phyloP scores from a whole-genome alignment of 129 eudicot species.

The Pulicaria dysenterica region DNA sequence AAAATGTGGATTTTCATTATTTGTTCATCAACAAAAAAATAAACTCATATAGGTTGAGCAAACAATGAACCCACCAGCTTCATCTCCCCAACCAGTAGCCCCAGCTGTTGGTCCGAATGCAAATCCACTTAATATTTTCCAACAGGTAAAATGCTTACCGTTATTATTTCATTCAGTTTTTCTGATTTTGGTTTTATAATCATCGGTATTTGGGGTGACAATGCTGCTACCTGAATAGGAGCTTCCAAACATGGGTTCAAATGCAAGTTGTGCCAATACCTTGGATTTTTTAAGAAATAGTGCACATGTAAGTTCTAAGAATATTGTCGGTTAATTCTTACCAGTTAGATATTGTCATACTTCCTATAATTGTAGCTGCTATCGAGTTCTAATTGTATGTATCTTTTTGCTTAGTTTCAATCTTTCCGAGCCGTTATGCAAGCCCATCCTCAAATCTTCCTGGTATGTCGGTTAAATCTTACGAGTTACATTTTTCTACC shows the following conservation, averaged over 20 bases:
- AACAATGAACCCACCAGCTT: too few species aligned
- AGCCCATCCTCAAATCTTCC: constrained; percentile 73
- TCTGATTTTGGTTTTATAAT: background rate
- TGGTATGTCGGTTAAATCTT: constrained; percentile 40
- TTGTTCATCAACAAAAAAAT: too few species aligned
- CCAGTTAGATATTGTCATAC: too few species aligned
- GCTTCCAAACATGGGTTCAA: constrained; percentile 55
- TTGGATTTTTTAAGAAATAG: constrained; percentile 67
- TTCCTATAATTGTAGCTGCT: background rate
- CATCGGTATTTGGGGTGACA: background rate
- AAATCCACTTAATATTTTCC: constrained; percentile 68
- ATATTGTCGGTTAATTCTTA: too few species aligned
- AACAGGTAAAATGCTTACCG: constrained; percentile 47
- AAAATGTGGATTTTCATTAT: background rate
- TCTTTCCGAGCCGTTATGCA: constrained; percentile 76
- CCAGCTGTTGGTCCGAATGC: constrained; percentile 62
- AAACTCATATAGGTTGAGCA: constrained; percentile 53
- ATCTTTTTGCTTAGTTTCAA: constrained; percentile 49
- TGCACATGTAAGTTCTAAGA: constrained; percentile 45
- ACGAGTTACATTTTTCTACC: background rate
- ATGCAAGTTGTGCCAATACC: constrained; percentile 55
- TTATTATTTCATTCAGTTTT: background rate
- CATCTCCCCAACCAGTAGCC: too few species aligned
- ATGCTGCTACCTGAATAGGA: constrained; percentile 43
- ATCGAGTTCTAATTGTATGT: constrained; percentile 6